Evolutionary conservation across 2,329 filamentous ascomycete species (phyloP).

Genomic region (Calonectria pseudoreteaudii): DNA sequence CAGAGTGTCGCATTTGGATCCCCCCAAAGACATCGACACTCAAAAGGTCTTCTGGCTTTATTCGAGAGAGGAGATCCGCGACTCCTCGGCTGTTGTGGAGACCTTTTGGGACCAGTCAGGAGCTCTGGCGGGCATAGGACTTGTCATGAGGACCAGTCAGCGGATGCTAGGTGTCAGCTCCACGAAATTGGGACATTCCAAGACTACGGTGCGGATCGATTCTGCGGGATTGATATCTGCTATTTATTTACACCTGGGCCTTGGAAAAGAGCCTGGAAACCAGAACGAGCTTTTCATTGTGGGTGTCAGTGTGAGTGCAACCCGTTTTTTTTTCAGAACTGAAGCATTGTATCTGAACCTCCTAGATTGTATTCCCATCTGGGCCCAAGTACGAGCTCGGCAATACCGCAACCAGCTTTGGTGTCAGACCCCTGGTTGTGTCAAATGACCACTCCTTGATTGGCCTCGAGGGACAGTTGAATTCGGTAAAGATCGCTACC

Average conservation of each 20-base stretch:
- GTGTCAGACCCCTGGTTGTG: background rate
- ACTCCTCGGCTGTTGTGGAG: background rate
- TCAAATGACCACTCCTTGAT: background rate
- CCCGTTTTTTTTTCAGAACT: background rate
- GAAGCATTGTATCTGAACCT: background rate
- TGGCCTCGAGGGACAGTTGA: slow-evolving; percentile 7
- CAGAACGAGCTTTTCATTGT: background rate
- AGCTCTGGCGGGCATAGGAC: background rate
- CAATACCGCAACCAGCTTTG: background rate
- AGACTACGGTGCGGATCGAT: background rate
- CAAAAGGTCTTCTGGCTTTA: background rate
- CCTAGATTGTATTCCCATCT: background rate
- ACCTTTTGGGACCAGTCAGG: background rate
- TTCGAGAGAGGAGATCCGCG: background rate
- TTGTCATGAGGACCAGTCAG: background rate
- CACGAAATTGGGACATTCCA: background rate
- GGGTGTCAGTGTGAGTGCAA: background rate
- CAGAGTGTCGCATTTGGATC: background rate
- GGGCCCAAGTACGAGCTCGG: background rate
- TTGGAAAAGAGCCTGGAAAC: no score
- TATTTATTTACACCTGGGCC: background rate
- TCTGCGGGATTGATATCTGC: slow-evolving; percentile 2
- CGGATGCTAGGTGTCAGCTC: background rate
- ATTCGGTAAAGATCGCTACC: background rate
- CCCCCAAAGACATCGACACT: background rate